Conservation (phyloP, 768 basidiomycete genomes). For the Pleurotus eryngii region DNA sequence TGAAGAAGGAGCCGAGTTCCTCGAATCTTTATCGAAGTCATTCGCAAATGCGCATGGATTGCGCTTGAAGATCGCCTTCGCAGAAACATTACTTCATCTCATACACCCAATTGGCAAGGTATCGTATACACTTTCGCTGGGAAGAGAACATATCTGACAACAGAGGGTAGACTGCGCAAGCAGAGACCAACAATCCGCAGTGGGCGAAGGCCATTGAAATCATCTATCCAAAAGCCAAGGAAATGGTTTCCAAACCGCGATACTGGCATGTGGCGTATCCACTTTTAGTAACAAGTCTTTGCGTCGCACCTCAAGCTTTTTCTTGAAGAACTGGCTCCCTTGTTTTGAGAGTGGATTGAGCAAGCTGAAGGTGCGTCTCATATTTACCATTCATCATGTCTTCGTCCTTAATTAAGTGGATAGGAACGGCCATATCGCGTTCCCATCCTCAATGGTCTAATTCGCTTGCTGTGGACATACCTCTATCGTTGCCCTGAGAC, state of each 20-base stretch:
- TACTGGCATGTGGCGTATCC: constrained; percentile 91
- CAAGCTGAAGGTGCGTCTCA: constrained; percentile 69
- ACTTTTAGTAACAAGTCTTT: constrained; percentile 76
- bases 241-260: constrained; percentile 83
- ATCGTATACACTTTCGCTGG: constrained; percentile 6
- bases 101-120: constrained; percentile 91
- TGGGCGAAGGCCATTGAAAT: constrained; percentile 91
- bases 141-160: constrained; percentile 4
- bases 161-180: constrained; percentile 74
- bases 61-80: constrained; percentile 79
- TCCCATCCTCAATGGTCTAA: constrained; percentile 74
- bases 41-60: constrained; percentile 84
- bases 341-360: constrained; percentile 70
- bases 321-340: constrained; percentile 79
- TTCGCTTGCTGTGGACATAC: constrained; percentile 91
- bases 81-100: constrained; percentile 72
- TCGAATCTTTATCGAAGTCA: constrained; percentile 78
- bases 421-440: constrained; percentile 77
- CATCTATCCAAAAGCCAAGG: constrained; percentile 77
- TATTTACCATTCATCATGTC: background rate
- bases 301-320: constrained; percentile 82
- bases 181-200: constrained; percentile 91
- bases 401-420: constrained; percentile 5
- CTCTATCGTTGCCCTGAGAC: constrained; percentile 91
- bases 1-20: constrained; percentile 89